These are phyloP conservation scores for Tricladium varicosporioides DNA, from an alignment of 2,329 filamentous ascomycete genomes.

Conservation along the genomic window DNA sequence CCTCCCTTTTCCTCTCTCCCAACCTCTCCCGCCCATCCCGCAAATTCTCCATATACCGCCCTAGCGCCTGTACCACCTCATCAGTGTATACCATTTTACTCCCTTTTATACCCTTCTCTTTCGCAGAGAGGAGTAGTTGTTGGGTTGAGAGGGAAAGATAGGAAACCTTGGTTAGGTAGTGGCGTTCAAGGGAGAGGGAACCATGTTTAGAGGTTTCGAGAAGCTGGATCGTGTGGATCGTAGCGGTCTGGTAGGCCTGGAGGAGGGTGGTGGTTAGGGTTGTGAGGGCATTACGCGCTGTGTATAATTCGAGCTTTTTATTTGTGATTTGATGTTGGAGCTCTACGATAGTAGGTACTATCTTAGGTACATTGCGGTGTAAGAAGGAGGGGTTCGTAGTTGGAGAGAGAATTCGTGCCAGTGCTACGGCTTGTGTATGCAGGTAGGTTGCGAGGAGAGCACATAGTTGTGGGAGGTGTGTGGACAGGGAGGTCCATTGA, in stretches of 20 bases:
- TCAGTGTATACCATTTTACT: constrained; percentile 30
- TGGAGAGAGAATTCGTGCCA: constrained; percentile 48
- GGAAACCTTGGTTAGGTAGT: constrained; percentile 21
- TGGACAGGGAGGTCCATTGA: constrained; percentile 47
- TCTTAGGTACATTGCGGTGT: constrained; percentile 53
- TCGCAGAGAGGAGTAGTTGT: constrained; percentile 15
- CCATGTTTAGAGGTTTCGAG: constrained; percentile 33
- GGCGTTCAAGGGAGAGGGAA: constrained; percentile 20
- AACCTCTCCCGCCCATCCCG: constrained; percentile 29
- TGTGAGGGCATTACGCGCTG: constrained; percentile 37
- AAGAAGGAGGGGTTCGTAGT: constrained; percentile 50
- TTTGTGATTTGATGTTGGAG: constrained; percentile 40
- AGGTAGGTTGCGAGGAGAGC: constrained; percentile 49
- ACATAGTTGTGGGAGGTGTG: constrained; percentile 47
- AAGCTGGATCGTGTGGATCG: constrained; percentile 24
- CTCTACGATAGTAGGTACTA: constrained; percentile 41
- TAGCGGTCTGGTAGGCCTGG: constrained; percentile 24
- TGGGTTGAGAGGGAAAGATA: constrained; percentile 20
- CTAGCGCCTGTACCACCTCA: constrained; percentile 27
- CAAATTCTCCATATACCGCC: constrained; percentile 27
- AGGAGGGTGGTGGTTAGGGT: constrained; percentile 30
- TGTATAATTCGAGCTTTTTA: constrained; percentile 39
- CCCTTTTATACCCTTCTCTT: constrained; percentile 21
- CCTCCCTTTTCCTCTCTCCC: constrained; percentile 23
- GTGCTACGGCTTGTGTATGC: constrained; percentile 46